A percentile compares a stretch with the other conserved stretches of the same genome.
Conservation (phyloP, 2,329 filamentous ascomycete species). For the Sporothrix protearum region DNA sequence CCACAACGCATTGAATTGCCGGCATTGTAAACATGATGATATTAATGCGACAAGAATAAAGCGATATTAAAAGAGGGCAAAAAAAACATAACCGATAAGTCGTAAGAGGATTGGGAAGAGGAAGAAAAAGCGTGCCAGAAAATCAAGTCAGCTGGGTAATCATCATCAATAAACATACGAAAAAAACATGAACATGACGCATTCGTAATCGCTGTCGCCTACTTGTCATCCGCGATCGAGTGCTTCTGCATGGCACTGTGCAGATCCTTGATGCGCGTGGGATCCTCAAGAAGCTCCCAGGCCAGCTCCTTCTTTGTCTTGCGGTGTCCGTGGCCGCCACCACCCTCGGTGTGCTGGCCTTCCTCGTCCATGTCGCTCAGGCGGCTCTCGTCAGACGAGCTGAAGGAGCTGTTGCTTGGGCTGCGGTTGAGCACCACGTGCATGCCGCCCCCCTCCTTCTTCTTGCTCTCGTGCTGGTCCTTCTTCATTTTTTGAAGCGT, state of each 20-base stretch:
- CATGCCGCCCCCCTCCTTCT: conserved; percentile 50
- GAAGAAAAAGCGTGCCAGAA: not conserved
- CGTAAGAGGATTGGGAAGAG: not conserved
- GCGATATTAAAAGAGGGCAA: not conserved
- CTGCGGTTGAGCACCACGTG: conserved; percentile 57
- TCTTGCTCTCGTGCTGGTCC: conserved; percentile 70
- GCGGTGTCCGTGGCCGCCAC: not conserved
- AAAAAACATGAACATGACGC: too few species aligned
- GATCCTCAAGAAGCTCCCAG: conserved; percentile 51
- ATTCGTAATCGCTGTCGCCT: not conserved
- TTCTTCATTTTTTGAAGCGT: conserved; percentile 71
- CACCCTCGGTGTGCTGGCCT: conserved; percentile 37
- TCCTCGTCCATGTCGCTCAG: conserved; percentile 33
- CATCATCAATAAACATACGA: too few species aligned
- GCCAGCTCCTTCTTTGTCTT: conserved; percentile 53
- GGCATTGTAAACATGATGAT: too few species aligned
- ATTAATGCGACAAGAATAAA: not conserved
- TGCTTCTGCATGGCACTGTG: conserved; percentile 19
- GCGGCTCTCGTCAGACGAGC: conserved; percentile 52
- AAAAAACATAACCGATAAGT: not conserved
- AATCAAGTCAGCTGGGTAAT: not conserved
- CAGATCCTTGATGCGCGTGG: conserved; percentile 42
- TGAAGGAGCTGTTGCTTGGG: conserved; percentile 47
- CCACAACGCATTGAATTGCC: too few species aligned
- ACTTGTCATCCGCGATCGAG: not conserved